Percentiles rank a stretch among this genome's conserved stretches.
These are phyloP conservation scores for Stagonosporopsis vannaccii DNA, from an alignment of 2,329 filamentous ascomycete species.

Conservation along the genomic window DNA sequence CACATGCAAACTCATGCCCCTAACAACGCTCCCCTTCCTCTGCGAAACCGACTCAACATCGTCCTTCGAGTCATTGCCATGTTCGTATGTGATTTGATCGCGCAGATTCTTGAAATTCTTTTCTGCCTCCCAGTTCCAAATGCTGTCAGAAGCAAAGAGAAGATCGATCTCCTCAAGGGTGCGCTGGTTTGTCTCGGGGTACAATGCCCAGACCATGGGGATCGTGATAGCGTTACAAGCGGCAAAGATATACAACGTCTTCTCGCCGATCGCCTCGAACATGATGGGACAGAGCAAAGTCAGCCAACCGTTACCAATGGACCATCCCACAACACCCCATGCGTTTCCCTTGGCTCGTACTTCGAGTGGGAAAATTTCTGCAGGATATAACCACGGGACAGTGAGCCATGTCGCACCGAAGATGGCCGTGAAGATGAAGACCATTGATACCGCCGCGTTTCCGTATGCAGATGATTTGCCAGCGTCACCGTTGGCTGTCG, in stretches of 20 bases:
- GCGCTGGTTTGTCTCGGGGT: constrained; percentile 76
- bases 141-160: constrained; percentile 70
- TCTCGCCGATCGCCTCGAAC: constrained; percentile 70
- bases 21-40: constrained; percentile 9
- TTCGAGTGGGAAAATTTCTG: constrained; percentile 76
- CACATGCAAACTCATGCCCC: constrained; percentile 10
- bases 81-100: constrained; percentile 19
- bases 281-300: constrained; percentile 50
- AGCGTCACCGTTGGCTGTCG: constrained; percentile 55
- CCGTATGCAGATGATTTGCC: constrained; percentile 62
- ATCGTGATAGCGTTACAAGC: constrained; percentile 71
- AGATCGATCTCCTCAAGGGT: constrained; percentile 80
- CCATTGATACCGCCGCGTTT: constrained; percentile 72
- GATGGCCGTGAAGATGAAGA: constrained; percentile 72
- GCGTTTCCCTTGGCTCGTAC: constrained; percentile 77
- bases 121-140: constrained; percentile 67
- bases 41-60: constrained; percentile 9
- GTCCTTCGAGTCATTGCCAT: neutral
- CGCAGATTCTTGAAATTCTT: constrained; percentile 35
- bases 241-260: constrained; percentile 77
- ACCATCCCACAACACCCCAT: constrained; percentile 79
- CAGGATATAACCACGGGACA: constrained; percentile 67
- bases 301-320: constrained; percentile 75
- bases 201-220: constrained; percentile 75
- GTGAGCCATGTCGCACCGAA: constrained; percentile 71